A percentile compares a stretch with the other conserved stretches of the same genome.
Evolutionary conservation across 2,329 filamentous ascomycete genomes (phyloP).

Genomic region (Ascosphaera apis): DNA sequence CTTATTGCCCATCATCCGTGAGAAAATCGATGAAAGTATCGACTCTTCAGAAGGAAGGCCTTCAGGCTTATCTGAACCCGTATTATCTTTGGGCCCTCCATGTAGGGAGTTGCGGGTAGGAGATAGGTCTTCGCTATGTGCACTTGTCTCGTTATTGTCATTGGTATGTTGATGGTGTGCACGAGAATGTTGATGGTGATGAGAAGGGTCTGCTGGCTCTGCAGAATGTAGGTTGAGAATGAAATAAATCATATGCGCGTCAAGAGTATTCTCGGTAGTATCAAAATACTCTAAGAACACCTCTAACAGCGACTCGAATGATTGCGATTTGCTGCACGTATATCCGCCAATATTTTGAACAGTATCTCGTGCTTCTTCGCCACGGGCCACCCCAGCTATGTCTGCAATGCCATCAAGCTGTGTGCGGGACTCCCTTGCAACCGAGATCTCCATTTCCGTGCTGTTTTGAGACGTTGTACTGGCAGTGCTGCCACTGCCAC

Average conservation of each 20-base stretch:
- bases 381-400: no score
- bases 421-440: no score
- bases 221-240: conserved; percentile 38
- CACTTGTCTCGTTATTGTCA: no score
- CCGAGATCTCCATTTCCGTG: no score
- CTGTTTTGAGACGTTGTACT: conserved; percentile 6
- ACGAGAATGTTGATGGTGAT: conserved; percentile 3
- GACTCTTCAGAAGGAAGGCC: conserved; percentile 22
- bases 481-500: conserved; percentile 8
- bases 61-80: no score
- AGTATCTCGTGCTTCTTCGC: not conserved
- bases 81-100: no score
- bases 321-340: conserved; percentile 30
- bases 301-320: conserved; percentile 26
- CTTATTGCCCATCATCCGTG: conserved; percentile 24
- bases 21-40: conserved; percentile 25
- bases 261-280: conserved; percentile 29
- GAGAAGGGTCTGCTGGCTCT: conserved; percentile 21
- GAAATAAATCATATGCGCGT: conserved; percentile 30
- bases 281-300: conserved; percentile 31
- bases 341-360: conserved; percentile 23
- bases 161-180: no score
- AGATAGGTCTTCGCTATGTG: conserved; percentile 10
- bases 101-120: conserved; percentile 8
- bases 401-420: no score